phyloP scores from a whole-genome alignment of 768 basidiomycete genomes.

The Boletus vinaceobasis region DNA sequence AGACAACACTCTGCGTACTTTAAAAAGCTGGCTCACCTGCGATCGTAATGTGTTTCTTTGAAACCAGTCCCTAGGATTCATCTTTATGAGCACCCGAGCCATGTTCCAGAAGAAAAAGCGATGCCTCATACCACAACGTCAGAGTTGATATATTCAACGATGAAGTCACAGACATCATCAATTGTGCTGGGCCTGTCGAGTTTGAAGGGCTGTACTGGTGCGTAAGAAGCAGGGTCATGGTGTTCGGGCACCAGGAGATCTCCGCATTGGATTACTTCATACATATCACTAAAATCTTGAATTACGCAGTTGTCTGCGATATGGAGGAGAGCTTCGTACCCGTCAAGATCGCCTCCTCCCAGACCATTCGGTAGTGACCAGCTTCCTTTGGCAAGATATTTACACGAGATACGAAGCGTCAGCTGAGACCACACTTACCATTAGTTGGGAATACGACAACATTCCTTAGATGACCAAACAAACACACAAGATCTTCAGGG shows the following conservation, averaged over 20 bases:
- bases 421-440: slow-evolving; percentile 38
- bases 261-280: slow-evolving; percentile 55
- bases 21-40: slow-evolving; percentile 46
- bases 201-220: slow-evolving; percentile 32
- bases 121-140: slow-evolving; percentile 61
- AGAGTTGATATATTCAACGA: slow-evolving; percentile 81
- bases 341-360: slow-evolving; percentile 78
- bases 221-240: slow-evolving; percentile 52
- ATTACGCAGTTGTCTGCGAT: neutral
- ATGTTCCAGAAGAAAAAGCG: neutral
- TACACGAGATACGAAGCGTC: neutral
- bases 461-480: slow-evolving; percentile 62
- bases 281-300: slow-evolving; percentile 49
- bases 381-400: slow-evolving; percentile 36
- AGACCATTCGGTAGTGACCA: slow-evolving; percentile 68
- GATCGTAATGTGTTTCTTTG: slow-evolving; percentile 64
- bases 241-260: slow-evolving; percentile 52
- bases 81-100: slow-evolving; percentile 3
- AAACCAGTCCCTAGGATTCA: slow-evolving; percentile 56
- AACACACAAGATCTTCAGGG: slow-evolving; percentile 49
- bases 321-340: slow-evolving; percentile 37
- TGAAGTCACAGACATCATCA: slow-evolving; percentile 73
- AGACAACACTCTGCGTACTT: neutral
- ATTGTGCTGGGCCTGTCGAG: slow-evolving; percentile 51
- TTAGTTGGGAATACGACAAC: slow-evolving; percentile 67